Evolutionary conservation across 306 rosid genomes (phyloP).

Genomic region (Macrotyloma uniflorum): DNA sequence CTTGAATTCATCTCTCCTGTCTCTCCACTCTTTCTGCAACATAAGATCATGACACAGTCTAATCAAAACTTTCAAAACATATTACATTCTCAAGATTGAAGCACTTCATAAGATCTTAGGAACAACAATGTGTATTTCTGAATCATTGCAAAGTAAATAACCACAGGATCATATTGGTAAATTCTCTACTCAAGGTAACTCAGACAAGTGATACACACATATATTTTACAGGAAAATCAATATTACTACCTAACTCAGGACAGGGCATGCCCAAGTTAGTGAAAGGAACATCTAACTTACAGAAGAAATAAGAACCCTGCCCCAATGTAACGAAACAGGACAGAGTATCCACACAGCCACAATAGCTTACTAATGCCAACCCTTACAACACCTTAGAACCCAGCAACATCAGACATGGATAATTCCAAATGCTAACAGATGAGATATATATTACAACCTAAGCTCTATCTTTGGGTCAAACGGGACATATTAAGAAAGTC

Average conservation of each 20-base stretch:
- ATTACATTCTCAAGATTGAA: background rate
- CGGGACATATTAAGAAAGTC: background rate
- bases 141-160: background rate
- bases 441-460: background rate
- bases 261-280: background rate
- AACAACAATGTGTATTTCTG: background rate
- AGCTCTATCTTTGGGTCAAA: background rate
- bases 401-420: background rate
- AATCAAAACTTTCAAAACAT: background rate
- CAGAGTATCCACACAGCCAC: background rate
- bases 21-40: conserved; percentile 97
- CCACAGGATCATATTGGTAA: background rate
- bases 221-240: no score
- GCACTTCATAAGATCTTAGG: background rate
- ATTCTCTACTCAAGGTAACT: background rate
- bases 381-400: background rate
- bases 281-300: background rate
- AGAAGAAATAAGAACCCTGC: background rate
- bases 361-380: background rate
- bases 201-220: no score
- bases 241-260: background rate
- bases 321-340: background rate
- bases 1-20: conserved; percentile 91
- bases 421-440: background rate
- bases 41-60: background rate